These are phyloP conservation scores for Elymus sibiricus DNA, from an alignment of 176 grass and related monocot species.

Conservation along the genomic window DNA sequence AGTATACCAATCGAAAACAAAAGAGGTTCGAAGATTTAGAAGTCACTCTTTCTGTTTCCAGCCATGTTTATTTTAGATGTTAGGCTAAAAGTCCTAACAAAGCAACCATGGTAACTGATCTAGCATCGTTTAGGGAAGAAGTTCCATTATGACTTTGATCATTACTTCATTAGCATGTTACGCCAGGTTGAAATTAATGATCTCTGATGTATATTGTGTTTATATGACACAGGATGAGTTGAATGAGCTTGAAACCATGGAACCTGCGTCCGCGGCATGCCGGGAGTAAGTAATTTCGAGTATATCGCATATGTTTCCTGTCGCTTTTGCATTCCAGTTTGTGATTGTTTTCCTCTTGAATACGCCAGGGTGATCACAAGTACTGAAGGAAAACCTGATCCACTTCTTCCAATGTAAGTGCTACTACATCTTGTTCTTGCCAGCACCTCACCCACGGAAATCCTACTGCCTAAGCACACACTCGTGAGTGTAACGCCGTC, in stretches of 20 bases:
- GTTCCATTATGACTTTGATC: background rate
- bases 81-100: background rate
- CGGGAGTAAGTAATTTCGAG: conserved; percentile 64
- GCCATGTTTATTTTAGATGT: background rate
- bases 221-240: conserved; percentile 63
- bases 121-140: background rate
- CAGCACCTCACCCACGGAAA: background rate
- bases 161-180: background rate
- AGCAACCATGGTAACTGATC: background rate
- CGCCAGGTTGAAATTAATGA: background rate
- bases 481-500: background rate
- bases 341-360: conserved; percentile 1
- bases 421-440: background rate
- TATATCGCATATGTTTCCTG: conserved; percentile 20
- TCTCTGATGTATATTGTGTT: conserved; percentile 8
- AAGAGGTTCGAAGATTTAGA: background rate
- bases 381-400: conserved; percentile 82
- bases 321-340: background rate
- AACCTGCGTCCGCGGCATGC: conserved; percentile 74
- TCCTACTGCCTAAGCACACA: background rate
- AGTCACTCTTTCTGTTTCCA: background rate
- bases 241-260: conserved; percentile 76
- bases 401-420: conserved; percentile 85
- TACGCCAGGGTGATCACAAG: conserved; percentile 62
- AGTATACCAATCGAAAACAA: background rate